Percentiles rank a stretch among this genome's conserved stretches.
phyloP scores from a whole-genome alignment of 345 rosid genomes.

The Capsella bursapastoris region DNA sequence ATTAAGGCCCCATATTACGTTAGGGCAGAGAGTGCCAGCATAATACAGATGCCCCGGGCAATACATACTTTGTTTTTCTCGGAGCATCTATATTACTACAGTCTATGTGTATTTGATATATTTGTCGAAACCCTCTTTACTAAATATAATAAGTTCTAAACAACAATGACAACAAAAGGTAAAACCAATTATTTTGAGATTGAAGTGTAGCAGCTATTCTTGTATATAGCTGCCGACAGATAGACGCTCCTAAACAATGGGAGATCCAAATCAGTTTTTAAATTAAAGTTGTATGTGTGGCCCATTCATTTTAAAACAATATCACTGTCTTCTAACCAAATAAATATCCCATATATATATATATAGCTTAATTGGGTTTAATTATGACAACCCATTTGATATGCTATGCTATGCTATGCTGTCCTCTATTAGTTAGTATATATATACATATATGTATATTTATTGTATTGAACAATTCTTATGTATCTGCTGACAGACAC shows the following conservation, averaged over 20 bases:
- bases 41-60: neutral
- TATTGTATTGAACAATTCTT: too few species aligned
- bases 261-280: conserved; percentile 30
- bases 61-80: conserved; percentile 5
- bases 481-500: too few species aligned
- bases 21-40: conserved; percentile 11
- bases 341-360: too few species aligned
- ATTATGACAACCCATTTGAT: too few species aligned
- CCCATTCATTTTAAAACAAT: neutral
- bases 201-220: too few species aligned
- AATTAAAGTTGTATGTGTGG: neutral
- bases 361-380: too few species aligned
- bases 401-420: too few species aligned
- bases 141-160: neutral
- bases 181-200: too few species aligned
- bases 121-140: conserved; percentile 3
- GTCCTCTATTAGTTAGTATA: too few species aligned
- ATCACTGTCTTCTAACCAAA: neutral
- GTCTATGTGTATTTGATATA: neutral
- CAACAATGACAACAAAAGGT: neutral
- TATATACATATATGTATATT: too few species aligned
- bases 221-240: conserved; percentile 30
- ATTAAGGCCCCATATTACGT: neutral
- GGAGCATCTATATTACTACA: neutral
- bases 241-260: conserved; percentile 37